Base-by-base conservation (phyloP, 768 basidiomycete genomes). In the Pleurotus ostreatus region DNA sequence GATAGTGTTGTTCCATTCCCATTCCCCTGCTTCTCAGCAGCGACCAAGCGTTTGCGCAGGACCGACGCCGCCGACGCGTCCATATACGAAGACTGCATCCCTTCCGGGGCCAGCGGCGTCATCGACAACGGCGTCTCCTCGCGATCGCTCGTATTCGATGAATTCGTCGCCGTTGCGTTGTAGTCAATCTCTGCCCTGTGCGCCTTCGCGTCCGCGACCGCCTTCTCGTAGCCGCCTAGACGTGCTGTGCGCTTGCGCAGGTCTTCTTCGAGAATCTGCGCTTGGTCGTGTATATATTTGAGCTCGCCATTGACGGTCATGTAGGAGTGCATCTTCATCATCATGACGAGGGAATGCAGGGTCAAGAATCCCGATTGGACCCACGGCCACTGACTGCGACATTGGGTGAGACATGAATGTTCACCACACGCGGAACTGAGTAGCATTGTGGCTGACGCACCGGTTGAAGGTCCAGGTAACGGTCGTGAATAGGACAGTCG, bases 261-360 rank as follows among this genome's bases (percentile, higher is more conserved):
- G 12, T 78, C 62, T 13, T 61, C 60, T 41, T 79, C 66, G 0
- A 82, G 77, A 53, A 84, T 78, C 34, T 77, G 69, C 15, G 74
- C 66, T 3, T 26, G 13, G 38, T 38, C 34, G 38, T 41, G 34
- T 11, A 80, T 72, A 6, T 71, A 68, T 57, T 88, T 82, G 18
- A 97, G 83, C 62, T 91, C 85, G 4, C 96, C 93, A 65, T 98
- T 98, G 43, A 88, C 81, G 18, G 86, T 80, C 68, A 90, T 82
- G 71, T 98, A 99, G 4, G 94, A 97, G 69, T 99, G 95, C 78
- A 96, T 88, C 72, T 97, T 92, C 92, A 94, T 94, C 62, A 94
- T 81, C 86, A 94, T 86, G 57, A 87, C 91, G 18, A 98, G 75
- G 7, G 89, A 85, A 67, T 98, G 95, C 48, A 94, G 70, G 0